phyloP scores from a whole-genome alignment of 1,139 yeast species.

The Saccharomyces pastorianus region DNA sequence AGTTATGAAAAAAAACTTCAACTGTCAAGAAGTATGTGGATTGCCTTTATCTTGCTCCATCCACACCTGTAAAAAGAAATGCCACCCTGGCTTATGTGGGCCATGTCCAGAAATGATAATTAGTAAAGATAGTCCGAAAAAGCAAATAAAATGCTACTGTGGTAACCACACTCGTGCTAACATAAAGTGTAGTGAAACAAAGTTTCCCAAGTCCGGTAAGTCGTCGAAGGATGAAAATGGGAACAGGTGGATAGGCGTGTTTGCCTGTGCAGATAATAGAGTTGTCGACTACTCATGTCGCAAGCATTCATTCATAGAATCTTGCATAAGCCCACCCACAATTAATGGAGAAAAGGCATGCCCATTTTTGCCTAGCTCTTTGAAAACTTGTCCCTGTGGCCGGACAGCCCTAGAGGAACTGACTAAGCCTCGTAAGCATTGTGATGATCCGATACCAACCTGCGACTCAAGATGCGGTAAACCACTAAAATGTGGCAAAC shows the following conservation, averaged over 20 bases:
- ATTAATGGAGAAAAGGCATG: slow-evolving; percentile 40
- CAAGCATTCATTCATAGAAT: slow-evolving; percentile 48
- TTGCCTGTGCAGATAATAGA: slow-evolving; percentile 48
- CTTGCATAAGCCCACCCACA: slow-evolving; percentile 49
- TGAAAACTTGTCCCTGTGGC: slow-evolving; percentile 75
- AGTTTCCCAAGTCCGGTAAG: slow-evolving; percentile 22
- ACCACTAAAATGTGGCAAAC: slow-evolving; percentile 60
- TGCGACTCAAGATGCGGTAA: slow-evolving; percentile 63
- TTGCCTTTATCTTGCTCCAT: slow-evolving; percentile 60
- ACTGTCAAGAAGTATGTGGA: slow-evolving; percentile 55
- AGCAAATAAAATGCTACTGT: slow-evolving; percentile 57
- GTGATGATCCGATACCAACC: slow-evolving; percentile 72
- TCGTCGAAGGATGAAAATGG: slow-evolving; percentile 20
- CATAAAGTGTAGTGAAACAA: slow-evolving; percentile 44
- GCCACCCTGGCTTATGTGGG: slow-evolving; percentile 81
- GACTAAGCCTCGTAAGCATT: slow-evolving; percentile 43
- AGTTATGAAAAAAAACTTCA: slow-evolving; percentile 51
- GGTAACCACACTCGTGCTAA: slow-evolving; percentile 42
- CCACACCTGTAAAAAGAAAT: slow-evolving; percentile 50
- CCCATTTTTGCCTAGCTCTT: slow-evolving; percentile 50
- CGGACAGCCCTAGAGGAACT: slow-evolving; percentile 36
- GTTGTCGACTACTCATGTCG: slow-evolving; percentile 55
- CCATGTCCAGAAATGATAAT: slow-evolving; percentile 42
- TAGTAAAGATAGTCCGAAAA: slow-evolving; percentile 5
- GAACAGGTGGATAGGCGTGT: slow-evolving; percentile 53